A percentile compares a stretch with the other conserved stretches of the same genome.
These are phyloP conservation scores for Farysia itapuensis DNA, from an alignment of 1,284 basidiomycete genomes.

Conservation along the genomic window DNA sequence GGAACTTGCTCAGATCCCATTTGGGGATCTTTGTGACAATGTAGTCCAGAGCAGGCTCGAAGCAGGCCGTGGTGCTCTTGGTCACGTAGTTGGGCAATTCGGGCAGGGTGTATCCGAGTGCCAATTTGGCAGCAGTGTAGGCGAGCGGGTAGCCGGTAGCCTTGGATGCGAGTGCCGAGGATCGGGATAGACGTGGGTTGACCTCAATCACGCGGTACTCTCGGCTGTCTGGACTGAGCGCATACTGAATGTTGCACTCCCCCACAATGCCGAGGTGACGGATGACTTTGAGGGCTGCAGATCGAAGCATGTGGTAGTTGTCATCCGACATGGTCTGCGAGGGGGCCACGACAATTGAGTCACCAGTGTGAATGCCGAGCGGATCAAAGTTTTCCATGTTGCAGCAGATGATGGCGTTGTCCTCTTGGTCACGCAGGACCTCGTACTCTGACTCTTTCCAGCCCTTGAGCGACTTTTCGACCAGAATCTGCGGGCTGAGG, in stretches of 20 bases:
- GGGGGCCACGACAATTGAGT: conserved; percentile 99
- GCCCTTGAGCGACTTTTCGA: conserved; percentile 97
- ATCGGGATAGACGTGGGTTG: conserved; percentile 56
- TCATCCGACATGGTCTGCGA: conserved; percentile 92
- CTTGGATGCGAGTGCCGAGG: conserved; percentile 88
- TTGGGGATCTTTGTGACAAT: conserved; percentile 99
- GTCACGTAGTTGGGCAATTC: conserved; percentile 98
- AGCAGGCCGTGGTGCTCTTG: conserved; percentile 98
- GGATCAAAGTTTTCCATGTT: conserved; percentile 99
- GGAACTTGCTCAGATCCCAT: conserved; percentile 98
- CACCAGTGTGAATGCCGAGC: conserved; percentile 98
- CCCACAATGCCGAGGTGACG: conserved; percentile 97
- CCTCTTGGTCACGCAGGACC: conserved; percentile 93
- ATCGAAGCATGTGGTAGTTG: conserved; percentile 98
- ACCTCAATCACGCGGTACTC: conserved; percentile 92
- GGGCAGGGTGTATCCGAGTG: conserved; percentile 95
- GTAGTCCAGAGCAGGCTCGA: conserved; percentile 99
- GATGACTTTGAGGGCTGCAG: conserved; percentile 94
- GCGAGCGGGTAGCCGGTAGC: conserved; percentile 98
- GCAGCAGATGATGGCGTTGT: conserved; percentile 84
- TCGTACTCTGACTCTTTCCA: conserved; percentile 99
- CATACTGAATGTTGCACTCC: conserved; percentile 99
- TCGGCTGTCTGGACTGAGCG: conserved; percentile 84
- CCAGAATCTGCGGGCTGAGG: conserved; percentile 91
- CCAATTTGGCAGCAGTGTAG: conserved; percentile 98